These are phyloP conservation scores for Piper betle DNA, from an alignment of 164 flowering plant genomes.

Conservation along the genomic window DNA sequence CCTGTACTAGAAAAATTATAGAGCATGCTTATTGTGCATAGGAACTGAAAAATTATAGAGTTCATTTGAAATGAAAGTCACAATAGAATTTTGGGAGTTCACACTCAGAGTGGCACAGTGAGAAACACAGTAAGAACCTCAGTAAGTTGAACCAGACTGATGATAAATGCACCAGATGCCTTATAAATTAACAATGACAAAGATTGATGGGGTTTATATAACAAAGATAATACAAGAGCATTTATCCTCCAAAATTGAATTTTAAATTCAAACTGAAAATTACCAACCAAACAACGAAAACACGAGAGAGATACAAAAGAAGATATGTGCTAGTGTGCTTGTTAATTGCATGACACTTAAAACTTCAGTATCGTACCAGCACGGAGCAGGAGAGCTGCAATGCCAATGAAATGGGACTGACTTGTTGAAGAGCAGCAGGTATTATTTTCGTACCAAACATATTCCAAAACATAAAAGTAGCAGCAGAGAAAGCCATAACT, in stretches of 20 bases:
- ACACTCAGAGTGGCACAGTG: background rate
- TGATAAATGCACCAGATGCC: background rate
- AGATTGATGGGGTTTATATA: no score
- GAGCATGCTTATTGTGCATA: background rate
- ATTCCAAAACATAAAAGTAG: slow-evolving; percentile 89
- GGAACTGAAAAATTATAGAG: background rate
- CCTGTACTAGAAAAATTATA: slow-evolving; percentile 31
- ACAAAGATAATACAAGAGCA: no score
- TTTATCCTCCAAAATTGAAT: no score
- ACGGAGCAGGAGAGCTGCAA: slow-evolving; percentile 98
- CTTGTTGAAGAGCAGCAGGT: slow-evolving; percentile 55
- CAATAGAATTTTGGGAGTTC: no score
- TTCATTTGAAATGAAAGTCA: no score
- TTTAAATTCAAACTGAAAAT: no score
- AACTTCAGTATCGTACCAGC: slow-evolving; percentile 41
- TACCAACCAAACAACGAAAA: background rate
- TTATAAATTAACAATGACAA: no score
- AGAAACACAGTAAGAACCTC: background rate
- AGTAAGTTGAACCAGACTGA: background rate
- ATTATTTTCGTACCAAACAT: slow-evolving; percentile 53
- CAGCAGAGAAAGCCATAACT: slow-evolving; percentile 93
- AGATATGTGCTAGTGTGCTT: background rate
- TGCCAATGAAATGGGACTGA: slow-evolving; percentile 72
- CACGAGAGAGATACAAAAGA: background rate
- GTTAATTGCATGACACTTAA: background rate